A percentile compares a stretch with the other conserved stretches of the same genome.
Evolutionary conservation across 257 asterid species (phyloP).

Genomic region (Verbascum thapsus): DNA sequence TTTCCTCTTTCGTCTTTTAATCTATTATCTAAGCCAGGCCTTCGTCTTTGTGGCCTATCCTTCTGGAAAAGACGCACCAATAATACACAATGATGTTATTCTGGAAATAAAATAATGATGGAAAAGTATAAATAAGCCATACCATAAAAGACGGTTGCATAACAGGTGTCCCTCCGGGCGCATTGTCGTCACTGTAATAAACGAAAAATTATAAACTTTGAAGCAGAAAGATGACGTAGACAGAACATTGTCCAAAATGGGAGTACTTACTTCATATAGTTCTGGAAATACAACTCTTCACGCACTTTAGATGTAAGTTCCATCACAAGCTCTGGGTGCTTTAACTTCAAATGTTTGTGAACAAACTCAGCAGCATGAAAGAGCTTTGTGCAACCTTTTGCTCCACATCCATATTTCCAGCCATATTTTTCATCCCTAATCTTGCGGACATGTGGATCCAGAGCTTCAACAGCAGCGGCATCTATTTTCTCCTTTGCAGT

Average conservation of each 20-base stretch:
- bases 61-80: constrained; percentile 51
- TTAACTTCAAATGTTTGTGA: constrained; percentile 88
- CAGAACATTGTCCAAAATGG: background rate
- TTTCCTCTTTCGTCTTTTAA: constrained; percentile 77
- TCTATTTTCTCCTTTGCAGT: constrained; percentile 92
- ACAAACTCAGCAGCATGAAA: constrained; percentile 97
- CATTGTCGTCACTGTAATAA: constrained; percentile 79
- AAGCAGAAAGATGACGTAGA: constrained; percentile 14
- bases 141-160: constrained; percentile 88
- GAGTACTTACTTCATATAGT: constrained; percentile 85
- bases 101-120: background rate
- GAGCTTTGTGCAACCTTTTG: constrained; percentile 99
- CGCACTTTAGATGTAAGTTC: constrained; percentile 85
- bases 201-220: constrained; percentile 27
- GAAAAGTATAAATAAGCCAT: constrained; percentile 28
- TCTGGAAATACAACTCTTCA: constrained; percentile 85
- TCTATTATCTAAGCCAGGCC: constrained; percentile 73
- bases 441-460: constrained; percentile 90
- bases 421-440: constrained; percentile 99
- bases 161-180: constrained; percentile 93
- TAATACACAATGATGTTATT: constrained; percentile 19
- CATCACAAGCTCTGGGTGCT: constrained; percentile 77
- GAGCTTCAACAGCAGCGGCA: constrained; percentile 81
- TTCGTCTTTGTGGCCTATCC: constrained; percentile 72
- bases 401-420: constrained; percentile 99